Base-by-base conservation (phyloP, 768 basidiomycete genomes). In the Pleurotus sapidus region DNA sequence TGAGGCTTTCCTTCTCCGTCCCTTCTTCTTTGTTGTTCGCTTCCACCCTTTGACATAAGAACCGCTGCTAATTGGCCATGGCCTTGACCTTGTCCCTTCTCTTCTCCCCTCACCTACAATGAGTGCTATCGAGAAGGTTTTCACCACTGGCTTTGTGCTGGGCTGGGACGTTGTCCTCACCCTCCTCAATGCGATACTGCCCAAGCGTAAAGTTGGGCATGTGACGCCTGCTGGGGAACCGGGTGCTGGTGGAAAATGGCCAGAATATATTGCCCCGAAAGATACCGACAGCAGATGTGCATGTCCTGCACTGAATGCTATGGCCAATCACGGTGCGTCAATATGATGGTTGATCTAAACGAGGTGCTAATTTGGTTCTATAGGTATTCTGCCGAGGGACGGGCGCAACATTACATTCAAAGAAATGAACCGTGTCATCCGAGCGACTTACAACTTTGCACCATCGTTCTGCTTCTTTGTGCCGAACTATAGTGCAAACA, bases 241-340 rank as follows among this genome's bases (percentile, higher is more conserved):
- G 2, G 88, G 87, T 0, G 78, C 72, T 48, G 81, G 76, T 27
- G 86, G 88, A 0, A 65, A 76, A 46, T 92, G 89, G 89, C 88
- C 89, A 0, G 82, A 86, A 63, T 91, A 78, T 64, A 70, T 76
- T 1, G 68, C 84, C 2, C 79, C 88, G 8, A 70, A 68, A 57
- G 77, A 83, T 7, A 82, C 81, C 1, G 89, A 91, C 61, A 90
- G 89, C 63, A 76, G 91, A 2, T 82, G 82, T 59, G 81, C 85
- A 1, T 92, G 90, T 61, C 90, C 90, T 1, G 89, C 81, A 11
- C 67, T 93, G 58, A 93, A 93, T 61, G 86, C 88, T 0, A 75
- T 93, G 82, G 89, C 91, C 5, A 93, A 93, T 66, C 91, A 93
- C 59, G 91, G 91, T 91, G 39, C 30, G 72, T 58, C 6, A 4